Conservation (phyloP, 2,329 filamentous ascomycete species). For the Arachnopeziza araneosa region DNA sequence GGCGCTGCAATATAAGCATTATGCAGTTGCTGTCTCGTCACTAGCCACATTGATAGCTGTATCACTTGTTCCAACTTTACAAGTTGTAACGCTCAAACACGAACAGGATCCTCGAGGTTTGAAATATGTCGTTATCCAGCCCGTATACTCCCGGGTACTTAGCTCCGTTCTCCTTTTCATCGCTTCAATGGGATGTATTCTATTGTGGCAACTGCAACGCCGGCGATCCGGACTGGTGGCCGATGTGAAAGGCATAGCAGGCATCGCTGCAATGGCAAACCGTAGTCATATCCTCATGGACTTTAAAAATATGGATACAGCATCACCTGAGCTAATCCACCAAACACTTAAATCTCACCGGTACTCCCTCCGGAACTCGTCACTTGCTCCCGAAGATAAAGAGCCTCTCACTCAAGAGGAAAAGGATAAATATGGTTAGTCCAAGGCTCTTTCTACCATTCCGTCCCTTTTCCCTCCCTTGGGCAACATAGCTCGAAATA, state of each 20-base stretch:
- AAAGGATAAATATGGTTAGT: constrained; percentile 38
- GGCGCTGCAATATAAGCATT: constrained; percentile 58
- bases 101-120: constrained; percentile 34
- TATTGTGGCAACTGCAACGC: constrained; percentile 56
- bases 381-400: constrained; percentile 58
- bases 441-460: too few species aligned
- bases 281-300: constrained; percentile 68
- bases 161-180: constrained; percentile 51
- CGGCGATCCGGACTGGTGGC: constrained; percentile 60
- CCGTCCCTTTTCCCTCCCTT: too few species aligned
- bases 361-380: constrained; percentile 66
- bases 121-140: constrained; percentile 52
- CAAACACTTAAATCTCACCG: constrained; percentile 58
- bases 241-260: constrained; percentile 68
- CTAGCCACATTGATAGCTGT: constrained; percentile 60
- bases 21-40: constrained; percentile 63
- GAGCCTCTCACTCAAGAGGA: constrained; percentile 38
- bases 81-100: constrained; percentile 55
- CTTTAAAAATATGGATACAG: constrained; percentile 66
- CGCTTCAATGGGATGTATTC: constrained; percentile 48
- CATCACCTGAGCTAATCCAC: constrained; percentile 61
- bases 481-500: too few species aligned
- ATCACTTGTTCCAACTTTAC: constrained; percentile 62
- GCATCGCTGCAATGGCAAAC: constrained; percentile 70
- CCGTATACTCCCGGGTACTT: constrained; percentile 56